phyloP scores from a whole-genome alignment of 2,329 filamentous ascomycete genomes.

The Metarhizium brunneum region DNA sequence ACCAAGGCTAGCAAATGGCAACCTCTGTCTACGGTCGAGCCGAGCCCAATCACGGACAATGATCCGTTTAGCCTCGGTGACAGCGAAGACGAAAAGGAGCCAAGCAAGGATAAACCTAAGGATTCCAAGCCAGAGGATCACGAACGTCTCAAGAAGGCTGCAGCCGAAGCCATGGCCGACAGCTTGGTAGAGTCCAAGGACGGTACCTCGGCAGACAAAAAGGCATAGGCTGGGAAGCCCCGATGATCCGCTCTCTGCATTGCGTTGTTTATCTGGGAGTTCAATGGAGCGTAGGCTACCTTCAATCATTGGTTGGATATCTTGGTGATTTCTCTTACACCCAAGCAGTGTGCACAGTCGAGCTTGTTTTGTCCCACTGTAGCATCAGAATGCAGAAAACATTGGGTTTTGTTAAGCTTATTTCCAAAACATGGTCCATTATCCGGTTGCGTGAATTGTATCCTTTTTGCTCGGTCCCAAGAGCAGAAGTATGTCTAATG shows the following conservation, averaged over 20 bases:
- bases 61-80: conserved; percentile 96
- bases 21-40: conserved; percentile 73
- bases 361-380: not conserved
- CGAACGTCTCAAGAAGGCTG: conserved; percentile 57
- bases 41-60: conserved; percentile 76
- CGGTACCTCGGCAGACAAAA: conserved; percentile 22
- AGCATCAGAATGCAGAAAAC: conserved; percentile 3
- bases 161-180: conserved; percentile 51
- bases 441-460: not conserved
- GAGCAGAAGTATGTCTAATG: not conserved
- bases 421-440: not conserved
- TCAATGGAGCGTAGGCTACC: not conserved
- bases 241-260: not conserved
- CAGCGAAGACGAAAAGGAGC: conserved; percentile 79
- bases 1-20: conserved; percentile 92
- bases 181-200: conserved; percentile 37
- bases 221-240: conserved; percentile 16
- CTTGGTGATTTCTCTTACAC: not conserved
- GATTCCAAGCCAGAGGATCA: conserved; percentile 45
- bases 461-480: not conserved
- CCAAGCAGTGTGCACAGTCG: not conserved
- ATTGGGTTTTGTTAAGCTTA: not conserved
- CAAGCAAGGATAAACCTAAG: conserved; percentile 38
- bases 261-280: not conserved
- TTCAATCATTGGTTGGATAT: not conserved